A percentile compares a stretch with the other conserved stretches of the same genome.
These are phyloP conservation scores for Daedalea quercina DNA, from an alignment of 768 basidiomycete species.

Conservation along the genomic window DNA sequence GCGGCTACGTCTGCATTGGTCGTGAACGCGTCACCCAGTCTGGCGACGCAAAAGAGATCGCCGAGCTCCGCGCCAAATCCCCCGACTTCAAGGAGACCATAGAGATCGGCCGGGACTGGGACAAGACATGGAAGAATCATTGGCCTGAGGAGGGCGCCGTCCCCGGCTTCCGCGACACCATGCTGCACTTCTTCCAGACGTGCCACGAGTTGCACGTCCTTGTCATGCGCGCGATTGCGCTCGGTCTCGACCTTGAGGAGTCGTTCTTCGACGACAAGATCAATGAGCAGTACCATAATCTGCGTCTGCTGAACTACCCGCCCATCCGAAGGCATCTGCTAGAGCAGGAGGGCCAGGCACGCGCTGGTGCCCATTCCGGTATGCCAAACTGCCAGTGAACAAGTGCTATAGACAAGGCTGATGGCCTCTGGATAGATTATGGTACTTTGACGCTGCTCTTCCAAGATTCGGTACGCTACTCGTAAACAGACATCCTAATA, in stretches of 20 bases:
- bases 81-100: conserved; percentile 83
- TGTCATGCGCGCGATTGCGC: conserved; percentile 82
- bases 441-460: conserved; percentile 79
- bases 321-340: conserved; percentile 57
- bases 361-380: conserved; percentile 82
- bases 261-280: conserved; percentile 71
- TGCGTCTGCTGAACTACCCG: conserved; percentile 78
- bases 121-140: conserved; percentile 66
- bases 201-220: conserved; percentile 70
- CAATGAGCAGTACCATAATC: conserved; percentile 72
- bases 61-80: conserved; percentile 59
- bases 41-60: conserved; percentile 65
- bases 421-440: not conserved
- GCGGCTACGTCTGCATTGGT: conserved; percentile 77
- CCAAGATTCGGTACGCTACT: conserved; percentile 56
- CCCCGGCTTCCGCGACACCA: conserved; percentile 64
- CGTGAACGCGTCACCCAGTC: conserved; percentile 80
- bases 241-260: conserved; percentile 71
- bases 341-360: conserved; percentile 58
- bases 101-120: conserved; percentile 88
- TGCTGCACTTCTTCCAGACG: conserved; percentile 72
- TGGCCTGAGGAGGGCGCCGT: conserved; percentile 66
- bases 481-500: not conserved
- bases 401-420: too few relatives aligned
- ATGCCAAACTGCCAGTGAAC: conserved; percentile 7